Base-by-base conservation (phyloP, 768 basidiomycete species). In the Plicaturopsis crispa region DNA sequence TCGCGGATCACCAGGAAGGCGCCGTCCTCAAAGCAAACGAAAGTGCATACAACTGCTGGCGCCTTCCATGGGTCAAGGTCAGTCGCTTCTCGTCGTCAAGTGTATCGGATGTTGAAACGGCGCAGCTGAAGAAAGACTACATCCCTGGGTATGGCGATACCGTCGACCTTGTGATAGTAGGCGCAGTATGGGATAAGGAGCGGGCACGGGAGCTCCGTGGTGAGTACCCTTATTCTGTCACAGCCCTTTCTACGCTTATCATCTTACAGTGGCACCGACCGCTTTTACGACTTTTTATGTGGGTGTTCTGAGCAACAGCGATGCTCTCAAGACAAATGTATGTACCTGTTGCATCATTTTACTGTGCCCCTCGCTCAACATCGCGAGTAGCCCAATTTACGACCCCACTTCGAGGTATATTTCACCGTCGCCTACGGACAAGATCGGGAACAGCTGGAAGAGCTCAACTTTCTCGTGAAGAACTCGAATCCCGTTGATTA, bases 81-180 rank as follows among this genome's bases (percentile, higher is more conserved):
- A 64, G 11, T 11, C 6, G 6, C 22, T 14, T 20, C 11, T 23
- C 13, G 23, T 38, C 12, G 20, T n/a, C 24, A 6, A 12, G 28
- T 6, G 18, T 21, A 20, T 38, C 38, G 14, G 14, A 14, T 32
- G 18, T 26, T 32, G 13, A 40, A 24, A 8, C 10, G 24, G 14
- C 14, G 33, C 34, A 74, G 71, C 50, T 89, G 35, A 89, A 91
- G 65, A 78, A 72, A 51, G 92, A 97, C 54, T 94, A 94, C 45
- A 88, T 97, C 26, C 78, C 79, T 1, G 83, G 83, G 4, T 70
- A 83, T 32, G 88, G 89, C 0, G 92, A 97, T 55, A 71, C 75
- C 4, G 48, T 92, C 12, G 88, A 92, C 54, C 68, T 94, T 40
- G 78, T 78, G 3, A 52, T 94, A 23, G 60, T 94, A 14, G 92